Percentiles rank a stretch among this genome's conserved stretches.
These are phyloP conservation scores for Trypanosoma avium DNA, from an alignment of 208 protist genomes.

Conservation along the genomic window DNA sequence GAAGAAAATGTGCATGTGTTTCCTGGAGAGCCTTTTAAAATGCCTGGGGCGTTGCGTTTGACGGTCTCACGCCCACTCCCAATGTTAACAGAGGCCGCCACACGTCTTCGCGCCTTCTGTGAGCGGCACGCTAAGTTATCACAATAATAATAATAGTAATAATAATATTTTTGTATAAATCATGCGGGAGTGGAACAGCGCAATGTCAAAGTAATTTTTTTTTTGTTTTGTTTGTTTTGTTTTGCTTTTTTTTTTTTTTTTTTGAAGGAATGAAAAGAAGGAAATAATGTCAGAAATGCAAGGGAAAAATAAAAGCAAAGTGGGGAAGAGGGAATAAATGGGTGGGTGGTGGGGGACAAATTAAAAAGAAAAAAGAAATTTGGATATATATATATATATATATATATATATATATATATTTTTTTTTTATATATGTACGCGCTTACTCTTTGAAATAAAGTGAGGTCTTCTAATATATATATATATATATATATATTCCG, in stretches of 20 bases:
- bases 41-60: constrained; percentile 71
- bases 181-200: too few species aligned
- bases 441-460: too few species aligned
- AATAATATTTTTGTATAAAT: not conserved
- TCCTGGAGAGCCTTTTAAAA: constrained; percentile 85
- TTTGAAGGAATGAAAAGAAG: not conserved
- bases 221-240: constrained; percentile 25
- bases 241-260: constrained; percentile 8
- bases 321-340: not conserved
- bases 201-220: too few species aligned
- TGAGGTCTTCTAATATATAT: too few species aligned
- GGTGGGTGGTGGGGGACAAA: not conserved
- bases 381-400: not conserved
- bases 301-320: not conserved
- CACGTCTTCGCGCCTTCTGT: constrained; percentile 79
- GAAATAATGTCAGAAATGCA: not conserved
- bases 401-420: too few species aligned
- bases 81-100: constrained; percentile 75
- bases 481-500: too few species aligned
- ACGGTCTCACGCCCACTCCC: constrained; percentile 71
- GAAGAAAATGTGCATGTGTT: constrained; percentile 91
- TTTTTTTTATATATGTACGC: too few species aligned
- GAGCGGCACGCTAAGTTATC: constrained; percentile 30
- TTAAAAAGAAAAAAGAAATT: not conserved
- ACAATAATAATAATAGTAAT: not conserved